A percentile compares a stretch with the other conserved stretches of the same genome.
Evolutionary conservation across 768 basidiomycete genomes (phyloP).

Genomic region (Phylloporus sp.): DNA sequence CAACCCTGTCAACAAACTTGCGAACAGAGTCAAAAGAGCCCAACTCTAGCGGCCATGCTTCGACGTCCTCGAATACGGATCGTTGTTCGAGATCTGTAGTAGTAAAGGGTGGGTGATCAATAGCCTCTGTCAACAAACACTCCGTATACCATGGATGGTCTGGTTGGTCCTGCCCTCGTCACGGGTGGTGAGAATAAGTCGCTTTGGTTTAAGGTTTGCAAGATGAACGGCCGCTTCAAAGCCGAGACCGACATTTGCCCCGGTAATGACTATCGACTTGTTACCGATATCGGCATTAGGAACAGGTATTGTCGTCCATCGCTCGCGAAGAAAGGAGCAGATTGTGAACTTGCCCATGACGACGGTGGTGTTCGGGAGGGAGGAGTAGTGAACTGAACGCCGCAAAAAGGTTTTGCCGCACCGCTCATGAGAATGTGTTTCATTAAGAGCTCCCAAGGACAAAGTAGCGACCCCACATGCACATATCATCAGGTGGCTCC

Average conservation of each 20-base stretch:
- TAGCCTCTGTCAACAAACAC: neutral
- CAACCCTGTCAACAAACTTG: constrained; percentile 28
- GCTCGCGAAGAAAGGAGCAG: constrained; percentile 21
- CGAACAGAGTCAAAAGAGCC: constrained; percentile 31
- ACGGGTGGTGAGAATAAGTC: constrained; percentile 24
- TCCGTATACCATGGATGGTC: constrained; percentile 15
- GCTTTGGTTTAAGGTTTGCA: constrained; percentile 23
- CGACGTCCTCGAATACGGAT: constrained; percentile 7
- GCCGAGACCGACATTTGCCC: constrained; percentile 30
- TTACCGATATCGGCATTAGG: constrained; percentile 17
- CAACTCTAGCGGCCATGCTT: constrained; percentile 35
- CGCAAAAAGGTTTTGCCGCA: neutral
- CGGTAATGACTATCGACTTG: constrained; percentile 24
- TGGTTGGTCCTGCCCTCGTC: constrained; percentile 19
- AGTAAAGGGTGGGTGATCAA: neutral
- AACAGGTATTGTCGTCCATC: constrained; percentile 27
- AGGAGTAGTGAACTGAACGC: neutral
- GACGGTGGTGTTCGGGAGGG: constrained; percentile 1
- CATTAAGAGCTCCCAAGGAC: neutral
- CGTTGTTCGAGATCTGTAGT: constrained; percentile 18
- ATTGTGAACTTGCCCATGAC: constrained; percentile 24
- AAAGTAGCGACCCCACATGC: neutral
- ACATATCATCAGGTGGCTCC: neutral
- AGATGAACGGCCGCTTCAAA: constrained; percentile 27
- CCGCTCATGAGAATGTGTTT: neutral